Evolutionary conservation across 2,329 filamentous ascomycete species (phyloP), one percentile per base, ranked within the genome.

Genomic region (Ophiostoma fasciatum): DNA sequence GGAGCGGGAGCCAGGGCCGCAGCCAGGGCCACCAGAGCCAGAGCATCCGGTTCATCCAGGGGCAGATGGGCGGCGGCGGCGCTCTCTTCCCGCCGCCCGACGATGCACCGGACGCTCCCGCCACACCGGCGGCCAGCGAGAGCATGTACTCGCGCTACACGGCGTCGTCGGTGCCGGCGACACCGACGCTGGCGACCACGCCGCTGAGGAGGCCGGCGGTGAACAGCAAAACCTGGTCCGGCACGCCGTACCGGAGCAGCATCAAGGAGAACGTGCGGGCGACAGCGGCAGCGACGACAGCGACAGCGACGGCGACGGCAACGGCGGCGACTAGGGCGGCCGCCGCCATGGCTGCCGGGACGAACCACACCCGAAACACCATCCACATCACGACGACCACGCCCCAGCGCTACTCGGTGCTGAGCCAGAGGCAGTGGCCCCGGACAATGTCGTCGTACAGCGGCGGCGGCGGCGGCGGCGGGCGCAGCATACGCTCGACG

Each of bases 21-120:
- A n/a, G n/a, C n/a, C n/a, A n/a, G n/a, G n/a, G n/a, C n/a, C n/a
- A n/a, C n/a, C n/a, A n/a, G n/a, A n/a, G n/a, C n/a, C n/a, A n/a
- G n/a, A 77, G 73, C 45, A 62, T 78, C 28, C 63, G 72, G 2
- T 77, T 72, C 42, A 57, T 64, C 21, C 33, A 20, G n/a, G n/a
- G n/a, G n/a, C n/a, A n/a, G n/a, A n/a, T n/a, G n/a, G n/a, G n/a
- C n/a, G n/a, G n/a, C n/a, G n/a, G n/a, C n/a, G n/a, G n/a, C n/a
- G n/a, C n/a, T n/a, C n/a, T n/a, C n/a, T n/a, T n/a, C n/a, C n/a
- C n/a, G n/a, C n/a, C n/a, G n/a, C n/a, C n/a, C n/a, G n/a, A n/a
- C n/a, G n/a, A n/a, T n/a, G n/a, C n/a, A n/a, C n/a, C n/a, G n/a
- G n/a, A n/a, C n/a, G n/a, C n/a, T n/a, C n/a, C n/a, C n/a, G n/a